Percentiles rank a stretch among this genome's conserved stretches.
Conservation (phyloP, 148 eudicot species). For the Chenopodium formosanum region DNA sequence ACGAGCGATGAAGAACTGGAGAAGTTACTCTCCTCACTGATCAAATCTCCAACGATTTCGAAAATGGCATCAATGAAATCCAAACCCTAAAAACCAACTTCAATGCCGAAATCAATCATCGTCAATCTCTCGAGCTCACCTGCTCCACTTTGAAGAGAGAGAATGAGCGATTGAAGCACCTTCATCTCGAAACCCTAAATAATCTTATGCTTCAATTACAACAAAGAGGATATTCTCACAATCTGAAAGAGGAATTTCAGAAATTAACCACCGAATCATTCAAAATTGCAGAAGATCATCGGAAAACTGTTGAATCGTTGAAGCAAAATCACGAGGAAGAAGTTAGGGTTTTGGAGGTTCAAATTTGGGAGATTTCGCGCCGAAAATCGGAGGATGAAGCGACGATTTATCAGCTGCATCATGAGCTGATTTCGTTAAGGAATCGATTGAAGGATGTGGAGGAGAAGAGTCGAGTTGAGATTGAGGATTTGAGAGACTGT, state of each 20-base stretch:
- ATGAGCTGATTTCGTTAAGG: slow-evolving; percentile 20
- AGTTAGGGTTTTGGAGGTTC: slow-evolving; percentile 27
- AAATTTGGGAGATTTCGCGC: slow-evolving; percentile 17
- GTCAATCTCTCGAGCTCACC: slow-evolving; percentile 45
- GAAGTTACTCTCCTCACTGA: slow-evolving; percentile 43
- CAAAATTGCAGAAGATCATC: slow-evolving; percentile 31
- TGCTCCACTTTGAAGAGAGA: slow-evolving; percentile 39
- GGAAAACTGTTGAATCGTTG: slow-evolving; percentile 11
- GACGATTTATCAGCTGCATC: slow-evolving; percentile 28
- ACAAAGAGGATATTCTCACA: slow-evolving; percentile 28
- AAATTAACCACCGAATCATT: slow-evolving; percentile 30
- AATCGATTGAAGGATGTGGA: slow-evolving; percentile 26
- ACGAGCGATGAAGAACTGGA: slow-evolving; percentile 51
- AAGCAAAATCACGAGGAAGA: slow-evolving; percentile 19
- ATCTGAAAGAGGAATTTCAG: slow-evolving; percentile 42
- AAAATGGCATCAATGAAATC: slow-evolving; percentile 29
- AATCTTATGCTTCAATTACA: slow-evolving; percentile 48
- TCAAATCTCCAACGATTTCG: slow-evolving; percentile 47
- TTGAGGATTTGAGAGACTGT: slow-evolving; percentile 36
- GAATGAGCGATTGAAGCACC: slow-evolving; percentile 52
- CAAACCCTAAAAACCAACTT: slow-evolving; percentile 40
- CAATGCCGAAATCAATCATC: slow-evolving; percentile 33
- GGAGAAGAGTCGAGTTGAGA: slow-evolving; percentile 18
- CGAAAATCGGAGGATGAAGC: slow-evolving; percentile 24
- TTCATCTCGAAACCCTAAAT: slow-evolving; percentile 39